Evolutionary conservation across 106 monocot species (phyloP).

Genomic region (Dioscorea alata): DNA sequence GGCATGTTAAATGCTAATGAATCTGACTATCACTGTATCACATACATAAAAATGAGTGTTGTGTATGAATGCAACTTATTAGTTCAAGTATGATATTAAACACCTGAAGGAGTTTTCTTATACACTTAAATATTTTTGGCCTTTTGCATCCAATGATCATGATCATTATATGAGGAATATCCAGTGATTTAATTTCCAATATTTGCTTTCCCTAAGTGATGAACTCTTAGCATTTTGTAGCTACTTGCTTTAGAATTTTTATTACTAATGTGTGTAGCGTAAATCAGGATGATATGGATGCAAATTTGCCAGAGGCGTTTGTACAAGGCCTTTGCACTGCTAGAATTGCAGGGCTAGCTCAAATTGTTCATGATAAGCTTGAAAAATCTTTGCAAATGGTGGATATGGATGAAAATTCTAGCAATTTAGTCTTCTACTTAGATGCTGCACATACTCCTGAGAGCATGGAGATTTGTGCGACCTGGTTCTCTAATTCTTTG

Average conservation of each 20-base stretch:
- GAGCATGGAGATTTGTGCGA: slow-evolving; percentile 83
- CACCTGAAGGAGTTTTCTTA: too few species aligned
- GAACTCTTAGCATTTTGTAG: slow-evolving; percentile 21
- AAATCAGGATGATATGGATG: slow-evolving; percentile 24
- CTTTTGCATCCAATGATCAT: too few species aligned
- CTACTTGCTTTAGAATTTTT: not conserved
- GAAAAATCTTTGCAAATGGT: slow-evolving; percentile 7
- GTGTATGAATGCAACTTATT: too few species aligned
- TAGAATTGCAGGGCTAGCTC: slow-evolving; percentile 59
- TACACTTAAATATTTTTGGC: too few species aligned
- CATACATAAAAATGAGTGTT: too few species aligned
- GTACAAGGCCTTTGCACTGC: slow-evolving; percentile 59
- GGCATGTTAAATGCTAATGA: too few species aligned
- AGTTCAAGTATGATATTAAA: too few species aligned
- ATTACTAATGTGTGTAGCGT: slow-evolving; percentile 8
- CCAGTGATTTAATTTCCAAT: too few species aligned
- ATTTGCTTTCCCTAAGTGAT: too few species aligned
- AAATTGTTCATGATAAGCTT: slow-evolving; percentile 51
- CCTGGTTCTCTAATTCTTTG: slow-evolving; percentile 65
- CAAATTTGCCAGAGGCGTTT: slow-evolving; percentile 53
- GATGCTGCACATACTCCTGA: slow-evolving; percentile 96
- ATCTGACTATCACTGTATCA: too few species aligned
- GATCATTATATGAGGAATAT: too few species aligned
- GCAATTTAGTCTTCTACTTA: slow-evolving; percentile 71
- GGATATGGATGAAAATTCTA: slow-evolving; percentile 14